phyloP scores from a whole-genome alignment of 192 early-diverging fungal species.

The Anaeromyces robustus region DNA sequence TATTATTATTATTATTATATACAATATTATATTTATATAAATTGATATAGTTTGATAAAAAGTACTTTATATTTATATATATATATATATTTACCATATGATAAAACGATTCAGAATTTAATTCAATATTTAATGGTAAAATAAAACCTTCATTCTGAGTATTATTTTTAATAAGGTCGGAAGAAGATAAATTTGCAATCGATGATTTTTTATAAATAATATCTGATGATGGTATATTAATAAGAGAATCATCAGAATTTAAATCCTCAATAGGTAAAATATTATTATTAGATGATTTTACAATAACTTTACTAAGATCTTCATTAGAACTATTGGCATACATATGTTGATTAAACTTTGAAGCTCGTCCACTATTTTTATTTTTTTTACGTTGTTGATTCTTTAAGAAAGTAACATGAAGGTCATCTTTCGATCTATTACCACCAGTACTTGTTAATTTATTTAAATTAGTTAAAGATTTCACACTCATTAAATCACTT shows the following conservation, averaged over 20 bases:
- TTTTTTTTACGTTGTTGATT: neutral
- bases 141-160: neutral
- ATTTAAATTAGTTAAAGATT: neutral
- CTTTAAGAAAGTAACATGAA: neutral
- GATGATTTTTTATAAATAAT: slow-evolving; percentile 6
- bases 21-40: too few relatives aligned
- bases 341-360: neutral
- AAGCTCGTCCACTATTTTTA: neutral
- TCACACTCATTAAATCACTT: neutral
- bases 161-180: neutral
- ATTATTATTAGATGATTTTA: neutral
- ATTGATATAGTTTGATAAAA: too few relatives aligned
- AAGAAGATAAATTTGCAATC: slow-evolving; percentile 14
- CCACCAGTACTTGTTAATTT: neutral
- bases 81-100: slow-evolving; percentile 44
- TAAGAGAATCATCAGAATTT: slow-evolving; percentile 6
- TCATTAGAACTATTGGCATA: neutral
- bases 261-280: slow-evolving; percentile 17
- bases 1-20: too few relatives aligned
- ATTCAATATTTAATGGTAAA: slow-evolving; percentile 19
- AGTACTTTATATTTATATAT: too few relatives aligned
- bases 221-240: slow-evolving; percentile 11
- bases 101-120: slow-evolving; percentile 43
- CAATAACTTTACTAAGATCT: neutral
- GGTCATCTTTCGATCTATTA: neutral